Evolutionary conservation across 1,139 yeast species (phyloP), one percentile per base, ranked within the genome.

Genomic region (Dujonia santamariae): DNA sequence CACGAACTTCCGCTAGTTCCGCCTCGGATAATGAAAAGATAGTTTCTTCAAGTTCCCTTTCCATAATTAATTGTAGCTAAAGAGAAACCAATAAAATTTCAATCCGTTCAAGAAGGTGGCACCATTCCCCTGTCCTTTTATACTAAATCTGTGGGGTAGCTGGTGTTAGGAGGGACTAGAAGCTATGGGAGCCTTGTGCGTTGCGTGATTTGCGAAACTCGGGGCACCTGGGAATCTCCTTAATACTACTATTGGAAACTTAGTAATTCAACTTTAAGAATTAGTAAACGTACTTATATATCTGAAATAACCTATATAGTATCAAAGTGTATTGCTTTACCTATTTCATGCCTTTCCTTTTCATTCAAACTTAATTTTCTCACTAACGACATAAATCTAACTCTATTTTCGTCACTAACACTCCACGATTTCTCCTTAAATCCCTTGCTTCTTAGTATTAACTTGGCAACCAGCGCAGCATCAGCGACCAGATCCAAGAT

Each of bases 1-100:
- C 61, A 27, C 44, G 40, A 13, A 57, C 39, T 2, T 40, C 24
- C 2, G 50, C 53, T 19, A 50, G 41, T 26, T 41, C 42, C 7
- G 43, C 47, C 28, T 48, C 20, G 5, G 64, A 60, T 18, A 50
- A 48, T 4, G 45, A 44, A 26, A 53, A 47, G 11, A 61, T 43
- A 35, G 49, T 40, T 11, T 59, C 46, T 19, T 50, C 46, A 13
- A 61, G 50, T 44, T 44, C 55, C 14, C 59, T 36, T 48, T 51
- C 19, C 40, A 19, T 27, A 11, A 19, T 19, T 19, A 11, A 19
- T 19, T 19, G 22, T 7, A 19, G 22, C 22, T 19, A 7, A 19
- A 11, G 11, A 19, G 22, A 19, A 19, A 19, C n/a, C n/a, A n/a
- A n/a, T n/a, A n/a, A n/a, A n/a, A n/a, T n/a, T n/a, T n/a, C n/a